phyloP scores from a whole-genome alignment of 768 basidiomycete species.

The Amanita thiersii region DNA sequence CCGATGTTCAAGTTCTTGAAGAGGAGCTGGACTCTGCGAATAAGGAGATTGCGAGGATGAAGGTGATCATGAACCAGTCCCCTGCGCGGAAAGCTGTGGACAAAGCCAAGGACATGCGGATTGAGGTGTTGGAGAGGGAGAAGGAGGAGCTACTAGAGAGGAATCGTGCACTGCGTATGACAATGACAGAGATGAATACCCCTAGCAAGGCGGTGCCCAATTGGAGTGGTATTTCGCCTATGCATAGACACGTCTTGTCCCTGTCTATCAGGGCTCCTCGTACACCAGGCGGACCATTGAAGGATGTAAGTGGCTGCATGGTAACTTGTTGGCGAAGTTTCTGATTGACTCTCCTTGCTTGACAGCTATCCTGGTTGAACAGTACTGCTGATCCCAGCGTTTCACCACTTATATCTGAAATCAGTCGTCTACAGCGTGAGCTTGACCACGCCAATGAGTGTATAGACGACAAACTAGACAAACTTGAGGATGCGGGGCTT shows the following conservation, averaged over 20 bases:
- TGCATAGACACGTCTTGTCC: slow-evolving; percentile 63
- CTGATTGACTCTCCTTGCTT: slow-evolving; percentile 6
- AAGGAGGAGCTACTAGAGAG: slow-evolving; percentile 71
- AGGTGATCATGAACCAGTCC: slow-evolving; percentile 59
- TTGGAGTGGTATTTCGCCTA: slow-evolving; percentile 61
- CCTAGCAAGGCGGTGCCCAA: slow-evolving; percentile 51
- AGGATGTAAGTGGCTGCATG: slow-evolving; percentile 49
- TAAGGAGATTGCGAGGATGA: slow-evolving; percentile 64
- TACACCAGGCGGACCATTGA: slow-evolving; percentile 72
- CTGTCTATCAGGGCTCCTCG: slow-evolving; percentile 63
- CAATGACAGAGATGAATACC: slow-evolving; percentile 43
- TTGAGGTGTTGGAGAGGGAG: slow-evolving; percentile 70
- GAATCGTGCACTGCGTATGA: slow-evolving; percentile 48
- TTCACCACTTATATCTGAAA: slow-evolving; percentile 63
- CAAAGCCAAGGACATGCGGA: slow-evolving; percentile 65
- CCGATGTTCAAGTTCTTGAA: slow-evolving; percentile 62
- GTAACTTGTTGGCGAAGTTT: not conserved
- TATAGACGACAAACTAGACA: slow-evolving; percentile 84
- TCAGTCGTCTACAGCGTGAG: slow-evolving; percentile 64
- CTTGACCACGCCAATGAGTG: slow-evolving; percentile 75
- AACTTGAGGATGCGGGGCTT: slow-evolving; percentile 73
- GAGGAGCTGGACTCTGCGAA: slow-evolving; percentile 71
- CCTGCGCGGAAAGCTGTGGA: slow-evolving; percentile 74
- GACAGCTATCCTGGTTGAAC: slow-evolving; percentile 71
- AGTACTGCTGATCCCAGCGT: slow-evolving; percentile 49